Evolutionary conservation across 805 yeast species (phyloP), one percentile per base, ranked within the genome.

Genomic region (Suhomyces sp.): DNA sequence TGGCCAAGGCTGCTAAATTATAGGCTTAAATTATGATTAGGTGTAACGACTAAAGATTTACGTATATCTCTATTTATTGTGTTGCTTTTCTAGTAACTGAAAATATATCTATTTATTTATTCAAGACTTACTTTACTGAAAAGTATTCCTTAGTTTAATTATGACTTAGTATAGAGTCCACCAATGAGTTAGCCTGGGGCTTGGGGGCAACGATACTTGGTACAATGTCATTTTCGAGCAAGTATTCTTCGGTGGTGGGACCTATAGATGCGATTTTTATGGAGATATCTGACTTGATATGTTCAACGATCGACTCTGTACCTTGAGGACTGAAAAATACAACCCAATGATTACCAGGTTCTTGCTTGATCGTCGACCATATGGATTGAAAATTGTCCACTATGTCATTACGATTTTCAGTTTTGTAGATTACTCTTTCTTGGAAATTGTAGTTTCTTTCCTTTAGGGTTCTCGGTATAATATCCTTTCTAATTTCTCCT

Each of bases 261-360:
- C 98, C 98, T 53, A 93, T 93, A 3, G 92, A 84, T 0, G 96
- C 97, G 13, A 90, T 71, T 47, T 75, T 78, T 44, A 74, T 67
- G n/a, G 29, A 9, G 4, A 29, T 15, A 10, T 41, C 41, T 1
- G 58, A 52, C 44, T 47, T 47, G 29, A 73, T 49, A 55, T 77
- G 76, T 8, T 78, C 68, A 4, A 88, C 80, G 10, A 91, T 85
- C 0, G 68, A 74, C 27, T 79, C 80, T 0, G 96, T 86, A 0
- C 97, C 97, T 60, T 94, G 96, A 0, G 97, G 96, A 57, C 97
- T 89, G 69, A 92, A 93, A 55, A 93, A 87, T 0, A 92, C 87
- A 5, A 91, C 71, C 97, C 97, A 90, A 51, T 73, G 73, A 1
- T 51, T 50, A 23, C 57, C 50, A 2, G 50, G 50, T 19, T 55